Conservation (phyloP, 345 rosid species). For the Tarenaya hassleriana region DNA sequence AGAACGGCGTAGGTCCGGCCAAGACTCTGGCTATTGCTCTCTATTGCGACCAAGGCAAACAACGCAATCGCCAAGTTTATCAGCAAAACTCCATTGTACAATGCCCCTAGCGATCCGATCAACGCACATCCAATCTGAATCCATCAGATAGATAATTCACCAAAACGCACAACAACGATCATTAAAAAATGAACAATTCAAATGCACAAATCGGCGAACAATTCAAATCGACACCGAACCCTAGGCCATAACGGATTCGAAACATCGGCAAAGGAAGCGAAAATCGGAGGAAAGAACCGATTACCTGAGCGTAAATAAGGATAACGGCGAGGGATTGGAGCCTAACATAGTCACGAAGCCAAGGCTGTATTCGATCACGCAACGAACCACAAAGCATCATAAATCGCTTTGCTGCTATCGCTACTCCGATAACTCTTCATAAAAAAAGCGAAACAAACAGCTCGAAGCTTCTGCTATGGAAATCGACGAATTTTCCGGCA, state of each 20-base stretch:
- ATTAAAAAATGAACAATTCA: not conserved
- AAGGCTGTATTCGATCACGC: slow-evolving; percentile 42
- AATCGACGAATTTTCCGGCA: slow-evolving; percentile 4
- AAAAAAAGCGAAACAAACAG: slow-evolving; percentile 5
- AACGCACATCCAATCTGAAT: slow-evolving; percentile 74
- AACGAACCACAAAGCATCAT: slow-evolving; percentile 36
- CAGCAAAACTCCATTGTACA: slow-evolving; percentile 73
- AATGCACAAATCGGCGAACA: too few species aligned
- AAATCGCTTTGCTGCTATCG: slow-evolving; percentile 19
- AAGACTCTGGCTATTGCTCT: slow-evolving; percentile 74
- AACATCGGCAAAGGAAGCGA: not conserved
- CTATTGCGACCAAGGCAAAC: slow-evolving; percentile 83
- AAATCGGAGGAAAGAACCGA: not conserved
- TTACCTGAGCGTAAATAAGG: slow-evolving; percentile 77
- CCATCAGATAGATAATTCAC: not conserved
- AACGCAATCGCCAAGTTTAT: slow-evolving; percentile 65
- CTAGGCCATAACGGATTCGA: slow-evolving; percentile 10
- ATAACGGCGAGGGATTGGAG: slow-evolving; percentile 62
- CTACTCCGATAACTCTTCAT: slow-evolving; percentile 18
- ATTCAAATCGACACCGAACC: slow-evolving; percentile 20
- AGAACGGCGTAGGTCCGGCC: slow-evolving; percentile 78
- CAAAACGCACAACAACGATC: not conserved
- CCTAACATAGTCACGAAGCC: slow-evolving; percentile 65
- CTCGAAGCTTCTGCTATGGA: slow-evolving; percentile 9
- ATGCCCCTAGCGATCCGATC: slow-evolving; percentile 83